Conservation (phyloP, 495 filamentous ascomycete genomes). For the Penicillium diatomitis region DNA sequence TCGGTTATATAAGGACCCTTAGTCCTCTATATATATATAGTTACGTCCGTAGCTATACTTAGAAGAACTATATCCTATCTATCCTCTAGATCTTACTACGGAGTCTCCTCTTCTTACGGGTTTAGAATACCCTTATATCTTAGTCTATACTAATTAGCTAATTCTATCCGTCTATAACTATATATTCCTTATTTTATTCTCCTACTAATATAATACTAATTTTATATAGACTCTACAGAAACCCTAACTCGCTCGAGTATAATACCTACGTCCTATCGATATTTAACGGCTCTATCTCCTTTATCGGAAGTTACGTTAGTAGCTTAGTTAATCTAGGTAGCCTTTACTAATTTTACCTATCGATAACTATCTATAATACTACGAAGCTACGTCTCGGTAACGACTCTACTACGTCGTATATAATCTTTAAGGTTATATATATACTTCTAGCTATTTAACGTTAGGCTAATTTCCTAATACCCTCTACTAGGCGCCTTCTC, state of each 20-base stretch:
- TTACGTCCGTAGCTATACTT: too few relatives aligned
- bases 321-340: neutral
- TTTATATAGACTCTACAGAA: neutral
- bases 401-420: too few relatives aligned
- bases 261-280: neutral
- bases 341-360: too few relatives aligned
- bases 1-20: too few relatives aligned
- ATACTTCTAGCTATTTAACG: too few relatives aligned
- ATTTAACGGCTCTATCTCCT: neutral
- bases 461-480: too few relatives aligned
- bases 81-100: too few relatives aligned
- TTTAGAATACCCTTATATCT: neutral
- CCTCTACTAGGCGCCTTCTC: too few relatives aligned
- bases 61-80: too few relatives aligned
- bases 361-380: neutral
- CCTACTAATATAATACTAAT: neutral
- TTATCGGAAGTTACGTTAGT: neutral
- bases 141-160: neutral
- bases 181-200: neutral
- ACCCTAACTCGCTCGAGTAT: neutral
- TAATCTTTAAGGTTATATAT: too few relatives aligned
- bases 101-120: neutral
- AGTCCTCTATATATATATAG: too few relatives aligned
- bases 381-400: too few relatives aligned
- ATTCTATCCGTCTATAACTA: neutral